Evolutionary conservation across 176 grass and related monocot species (phyloP), one percentile per base, ranked within the genome.

Genomic region (Neostapfia colusana): DNA sequence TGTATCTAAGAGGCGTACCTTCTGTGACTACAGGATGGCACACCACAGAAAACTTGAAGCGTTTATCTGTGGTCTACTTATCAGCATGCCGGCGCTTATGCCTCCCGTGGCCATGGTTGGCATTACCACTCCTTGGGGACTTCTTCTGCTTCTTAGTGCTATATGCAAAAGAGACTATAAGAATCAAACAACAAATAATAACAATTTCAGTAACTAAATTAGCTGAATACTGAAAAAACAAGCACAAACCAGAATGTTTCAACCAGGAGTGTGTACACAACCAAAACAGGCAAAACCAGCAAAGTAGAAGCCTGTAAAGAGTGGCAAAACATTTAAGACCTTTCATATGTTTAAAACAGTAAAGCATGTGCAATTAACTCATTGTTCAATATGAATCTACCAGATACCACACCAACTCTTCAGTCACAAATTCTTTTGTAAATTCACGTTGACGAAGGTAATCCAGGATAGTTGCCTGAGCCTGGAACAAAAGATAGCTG

Each of bases 331-430:
- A 87, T 44, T 44, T 53, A 75, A 38, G 49, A 60, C 7, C 42
- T 26, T 67, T 12, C 41, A n/a, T 67, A 69, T 78, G n/a, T 78
- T 81, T 65, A 31, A 70, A 86, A 13, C 69, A 80, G 16, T 79
- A 16, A 78, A 35, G 7, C 13, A 36, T 5, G 38, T 25, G 8
- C 73, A 4, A 64, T n/a, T 74, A 67, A 73, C 21, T 72, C n/a
- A 78, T 75, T 36, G 38, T 81, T 87, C n/a, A 73, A 39, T 42
- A 27, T 14, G 35, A 76, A 65, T 50, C 54, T 89, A 99, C 96
- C 89, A 99, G 69, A 74, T 85, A 99, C 96, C 92, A 99, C 31
- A 89, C 83, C 56, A 95, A 73, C 83, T 95, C 92, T 65, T 88
- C 85, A n/a, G 87, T 92, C 18, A 46, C 96, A 88, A 89, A 82